Evolutionary conservation across 495 filamentous ascomycete species (phyloP), one percentile per base, ranked within the genome.

Genomic region (Penicillium canescens): DNA sequence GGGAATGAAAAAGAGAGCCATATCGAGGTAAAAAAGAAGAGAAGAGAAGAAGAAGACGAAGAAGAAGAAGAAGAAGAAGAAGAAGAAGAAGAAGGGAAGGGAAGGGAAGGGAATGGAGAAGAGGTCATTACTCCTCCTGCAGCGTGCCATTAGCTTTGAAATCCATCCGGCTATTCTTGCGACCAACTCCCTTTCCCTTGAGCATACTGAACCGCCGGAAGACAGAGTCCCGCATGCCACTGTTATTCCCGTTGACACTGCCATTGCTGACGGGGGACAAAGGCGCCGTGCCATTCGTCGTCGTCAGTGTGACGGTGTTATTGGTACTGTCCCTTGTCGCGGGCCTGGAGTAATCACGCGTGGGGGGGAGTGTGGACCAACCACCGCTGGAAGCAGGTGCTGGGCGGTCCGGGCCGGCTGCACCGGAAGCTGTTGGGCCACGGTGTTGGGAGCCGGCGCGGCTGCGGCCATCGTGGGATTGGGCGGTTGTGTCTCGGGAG

Each of bases 131-230:
- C 66, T 78, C 71, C 59, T 76, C 73, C 24, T 51, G 66, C 18
- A 78, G 64, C 24, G 61, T 43, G 26, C 62, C 71, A 38, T 62
- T 56, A 12, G 62, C 44, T 41, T 73, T 64, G 40, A 78, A 75
- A 60, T 78, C 74, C 52, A 71, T 62, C 24, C 73, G 75, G 55
- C 75, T 78, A 50, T 42, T 59, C 62, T 78, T 78, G 40, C 71
- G 69, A 18, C 73, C 68, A 45, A 78, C 69, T 11, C 73, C 74
- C 53, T 72, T 75, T 42, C 72, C 73, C 54, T 73, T 76, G 50
- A 78, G 63, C 18, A 77, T 56, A 55, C 75, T 78, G 59, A 77
- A 74, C 54, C 75, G 63, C 49, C 72, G 78, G 63, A 73, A 69
- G 18, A 80, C 70, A 44, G 76, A 78, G 52, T 78, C 77, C 37